Conservation (phyloP, 1,139 yeast species). For the Geotrichum bryndzae region DNA sequence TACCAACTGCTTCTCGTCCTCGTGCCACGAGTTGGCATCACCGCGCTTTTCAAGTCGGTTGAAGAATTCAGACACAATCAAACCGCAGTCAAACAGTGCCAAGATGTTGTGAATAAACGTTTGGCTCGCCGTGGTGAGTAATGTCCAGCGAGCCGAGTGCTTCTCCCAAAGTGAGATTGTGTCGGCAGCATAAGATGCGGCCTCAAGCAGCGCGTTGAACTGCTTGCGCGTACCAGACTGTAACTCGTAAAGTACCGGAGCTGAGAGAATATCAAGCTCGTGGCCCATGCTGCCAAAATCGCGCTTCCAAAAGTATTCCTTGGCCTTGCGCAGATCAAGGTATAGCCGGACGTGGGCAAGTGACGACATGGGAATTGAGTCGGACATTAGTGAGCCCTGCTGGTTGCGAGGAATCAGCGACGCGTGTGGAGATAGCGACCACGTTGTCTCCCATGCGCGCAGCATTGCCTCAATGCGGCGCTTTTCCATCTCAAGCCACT, state of each 20-base stretch:
- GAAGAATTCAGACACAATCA: constrained; percentile 35
- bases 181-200: constrained; percentile 38
- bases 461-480: constrained; percentile 28
- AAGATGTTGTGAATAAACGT: constrained; percentile 37
- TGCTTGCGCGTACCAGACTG: constrained; percentile 21
- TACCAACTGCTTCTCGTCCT: constrained; percentile 30
- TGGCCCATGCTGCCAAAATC: constrained; percentile 35
- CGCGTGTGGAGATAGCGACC: constrained; percentile 38
- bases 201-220: constrained; percentile 32
- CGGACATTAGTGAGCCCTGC: constrained; percentile 38
- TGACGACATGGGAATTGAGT: constrained; percentile 38
- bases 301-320: constrained; percentile 36
- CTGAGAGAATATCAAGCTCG: constrained; percentile 28
- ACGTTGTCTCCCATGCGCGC: constrained; percentile 39
- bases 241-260: constrained; percentile 21
- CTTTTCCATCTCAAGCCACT: constrained; percentile 27
- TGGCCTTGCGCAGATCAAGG: constrained; percentile 32
- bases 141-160: constrained; percentile 33
- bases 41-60: constrained; percentile 27
- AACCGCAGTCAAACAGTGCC: constrained; percentile 36
- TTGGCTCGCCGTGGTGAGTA: constrained; percentile 33
- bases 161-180: constrained; percentile 39
- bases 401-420: constrained; percentile 35
- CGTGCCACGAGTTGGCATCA: constrained; percentile 24
- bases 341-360: constrained; percentile 36